phyloP scores from a whole-genome alignment of 192 early-diverging fungal species.

The Backusella psychrophila region DNA sequence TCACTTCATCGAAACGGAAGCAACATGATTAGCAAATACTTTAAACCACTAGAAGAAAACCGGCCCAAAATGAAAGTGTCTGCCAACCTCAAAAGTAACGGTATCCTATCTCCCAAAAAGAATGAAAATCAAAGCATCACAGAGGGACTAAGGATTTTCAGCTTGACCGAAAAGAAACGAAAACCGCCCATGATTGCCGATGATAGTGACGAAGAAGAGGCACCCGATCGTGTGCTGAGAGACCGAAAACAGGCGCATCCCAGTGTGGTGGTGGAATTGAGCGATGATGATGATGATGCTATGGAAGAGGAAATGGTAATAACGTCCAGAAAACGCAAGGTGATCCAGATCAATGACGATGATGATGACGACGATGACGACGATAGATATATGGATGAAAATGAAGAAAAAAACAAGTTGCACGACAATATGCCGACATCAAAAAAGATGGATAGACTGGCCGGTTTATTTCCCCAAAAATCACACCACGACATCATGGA shows the following conservation, averaged over 20 bases:
- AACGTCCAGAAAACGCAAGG: not conserved
- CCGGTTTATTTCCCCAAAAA: not conserved
- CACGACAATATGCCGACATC: not conserved
- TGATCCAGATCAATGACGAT: not conserved
- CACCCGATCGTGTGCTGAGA: not conserved
- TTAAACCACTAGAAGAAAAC: too few relatives aligned
- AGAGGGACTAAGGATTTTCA: not conserved
- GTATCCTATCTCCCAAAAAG: not conserved
- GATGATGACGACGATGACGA: slow-evolving; percentile 7
- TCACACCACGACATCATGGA: not conserved
- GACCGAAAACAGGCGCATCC: not conserved
- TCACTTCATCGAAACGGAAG: too few relatives aligned
- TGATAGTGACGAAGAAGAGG: not conserved
- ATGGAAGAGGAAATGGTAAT: not conserved
- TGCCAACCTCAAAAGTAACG: not conserved
- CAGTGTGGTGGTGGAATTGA: not conserved
- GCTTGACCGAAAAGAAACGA: not conserved
- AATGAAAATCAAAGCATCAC: not conserved
- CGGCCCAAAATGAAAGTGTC: too few relatives aligned
- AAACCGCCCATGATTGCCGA: not conserved
- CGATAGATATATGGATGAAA: not conserved
- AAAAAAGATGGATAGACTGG: not conserved
- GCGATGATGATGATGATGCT: not conserved
- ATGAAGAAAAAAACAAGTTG: not conserved
- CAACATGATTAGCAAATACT: too few relatives aligned